Evolutionary conservation across 805 yeast species (phyloP).

Genomic region (Schwanniomyces occidentalis): DNA sequence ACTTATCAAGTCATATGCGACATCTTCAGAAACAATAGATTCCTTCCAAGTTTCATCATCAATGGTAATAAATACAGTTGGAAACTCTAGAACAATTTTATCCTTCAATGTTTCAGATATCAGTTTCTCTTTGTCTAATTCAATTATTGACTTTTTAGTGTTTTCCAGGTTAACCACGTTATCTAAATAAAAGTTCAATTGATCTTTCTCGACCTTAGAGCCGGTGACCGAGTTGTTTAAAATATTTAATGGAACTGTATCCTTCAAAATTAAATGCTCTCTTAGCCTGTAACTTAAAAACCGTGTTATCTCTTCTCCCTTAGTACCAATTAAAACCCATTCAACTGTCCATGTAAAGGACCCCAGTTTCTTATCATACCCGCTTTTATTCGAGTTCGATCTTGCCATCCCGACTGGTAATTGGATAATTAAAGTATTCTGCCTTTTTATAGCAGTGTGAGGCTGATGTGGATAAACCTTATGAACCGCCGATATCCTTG

Average conservation of each 20-base stretch:
- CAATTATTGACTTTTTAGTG: conserved; percentile 30
- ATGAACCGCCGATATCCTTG: conserved; percentile 21
- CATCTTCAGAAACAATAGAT: conserved; percentile 22
- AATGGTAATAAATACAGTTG: conserved; percentile 57
- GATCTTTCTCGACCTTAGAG: conserved; percentile 21
- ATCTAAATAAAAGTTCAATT: conserved; percentile 32
- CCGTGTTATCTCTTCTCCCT: conserved; percentile 24
- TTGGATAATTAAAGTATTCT: conserved; percentile 65
- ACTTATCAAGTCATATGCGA: too few species aligned
- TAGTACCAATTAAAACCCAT: conserved; percentile 50
- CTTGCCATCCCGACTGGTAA: conserved; percentile 78
- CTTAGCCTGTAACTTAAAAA: conserved; percentile 45
- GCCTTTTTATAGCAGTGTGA: conserved; percentile 37
- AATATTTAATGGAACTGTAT: conserved; percentile 43
- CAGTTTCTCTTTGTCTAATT: conserved; percentile 30
- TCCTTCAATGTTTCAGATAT: conserved; percentile 54
- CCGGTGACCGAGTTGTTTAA: conserved; percentile 16
- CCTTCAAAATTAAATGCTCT: conserved; percentile 35
- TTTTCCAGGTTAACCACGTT: conserved; percentile 24
- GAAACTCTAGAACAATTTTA: conserved; percentile 71
- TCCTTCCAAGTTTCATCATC: conserved; percentile 21
- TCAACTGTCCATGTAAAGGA: conserved; percentile 79
- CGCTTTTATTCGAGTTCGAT: conserved; percentile 60
- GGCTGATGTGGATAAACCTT: conserved; percentile 27
- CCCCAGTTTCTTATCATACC: conserved; percentile 63